A percentile compares a stretch with the other conserved stretches of the same genome.
These are phyloP conservation scores for Starmerella stellata DNA, from an alignment of 805 yeast genomes.

Conservation along the genomic window DNA sequence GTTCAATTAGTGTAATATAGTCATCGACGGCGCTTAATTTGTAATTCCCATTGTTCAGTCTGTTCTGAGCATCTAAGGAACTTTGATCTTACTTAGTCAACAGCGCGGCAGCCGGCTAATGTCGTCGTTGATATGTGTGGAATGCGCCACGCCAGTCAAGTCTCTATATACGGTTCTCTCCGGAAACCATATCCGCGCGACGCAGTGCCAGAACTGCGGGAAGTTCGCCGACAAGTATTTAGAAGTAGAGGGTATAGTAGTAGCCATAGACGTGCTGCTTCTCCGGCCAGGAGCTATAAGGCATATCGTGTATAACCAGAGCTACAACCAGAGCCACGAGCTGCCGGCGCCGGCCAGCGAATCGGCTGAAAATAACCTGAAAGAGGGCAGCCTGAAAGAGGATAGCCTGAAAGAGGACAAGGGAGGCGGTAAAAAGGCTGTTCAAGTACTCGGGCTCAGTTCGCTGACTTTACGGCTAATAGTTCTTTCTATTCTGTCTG, in stretches of 20 bases:
- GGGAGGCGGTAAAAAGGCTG: too few relatives aligned
- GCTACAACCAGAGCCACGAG: constrained; percentile 1
- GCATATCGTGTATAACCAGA: constrained; percentile 65
- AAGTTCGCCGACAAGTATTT: constrained; percentile 75
- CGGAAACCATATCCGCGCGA: constrained; percentile 58
- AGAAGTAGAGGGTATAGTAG: constrained; percentile 69
- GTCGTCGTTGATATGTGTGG: constrained; percentile 62
- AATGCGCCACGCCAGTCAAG: constrained; percentile 52
- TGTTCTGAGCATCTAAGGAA: too few relatives aligned
- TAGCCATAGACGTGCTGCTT: constrained; percentile 66
- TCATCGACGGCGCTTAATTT: not conserved
- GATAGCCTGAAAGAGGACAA: not conserved
- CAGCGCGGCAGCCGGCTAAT: not conserved
- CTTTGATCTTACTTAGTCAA: not conserved
- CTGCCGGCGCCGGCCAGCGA: not conserved
- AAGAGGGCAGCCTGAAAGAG: not conserved
- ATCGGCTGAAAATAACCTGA: not conserved
- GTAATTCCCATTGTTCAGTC: too few relatives aligned
- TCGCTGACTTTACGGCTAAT: constrained; percentile 18
- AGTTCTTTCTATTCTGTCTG: constrained; percentile 54
- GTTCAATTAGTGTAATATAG: too few relatives aligned
- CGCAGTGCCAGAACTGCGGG: constrained; percentile 56
- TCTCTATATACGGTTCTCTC: constrained; percentile 56
- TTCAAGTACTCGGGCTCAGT: not conserved
- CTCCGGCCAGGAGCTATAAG: constrained; percentile 64